phyloP scores from a whole-genome alignment of 345 rosid species.

The Murraya koenigii region DNA sequence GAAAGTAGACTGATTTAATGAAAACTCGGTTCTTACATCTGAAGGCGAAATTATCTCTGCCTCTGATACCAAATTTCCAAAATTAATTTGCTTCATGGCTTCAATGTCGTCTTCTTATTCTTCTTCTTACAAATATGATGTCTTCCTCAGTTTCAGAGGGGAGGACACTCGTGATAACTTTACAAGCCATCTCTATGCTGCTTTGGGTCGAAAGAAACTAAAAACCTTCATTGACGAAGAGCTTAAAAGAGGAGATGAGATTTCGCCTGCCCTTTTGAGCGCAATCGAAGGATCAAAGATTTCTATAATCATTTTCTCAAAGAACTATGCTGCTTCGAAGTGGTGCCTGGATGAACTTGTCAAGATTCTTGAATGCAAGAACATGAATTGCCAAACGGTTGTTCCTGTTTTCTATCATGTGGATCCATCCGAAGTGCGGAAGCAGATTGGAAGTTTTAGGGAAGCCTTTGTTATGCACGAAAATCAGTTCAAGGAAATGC shows the following conservation, averaged over 20 bases:
- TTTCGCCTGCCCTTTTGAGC: not conserved
- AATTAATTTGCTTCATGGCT: not conserved
- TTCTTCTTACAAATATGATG: not conserved
- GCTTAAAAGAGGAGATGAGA: not conserved
- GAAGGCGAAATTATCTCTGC: no score
- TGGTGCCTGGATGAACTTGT: not conserved
- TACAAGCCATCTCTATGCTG: not conserved
- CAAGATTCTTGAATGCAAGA: not conserved
- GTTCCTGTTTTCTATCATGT: not conserved
- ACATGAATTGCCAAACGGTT: not conserved
- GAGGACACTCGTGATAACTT: not conserved
- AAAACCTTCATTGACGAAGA: not conserved
- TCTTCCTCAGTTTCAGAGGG: not conserved
- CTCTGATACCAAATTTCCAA: not conserved
- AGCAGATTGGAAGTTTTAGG: not conserved
- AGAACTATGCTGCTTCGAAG: not conserved
- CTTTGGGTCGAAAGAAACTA: not conserved
- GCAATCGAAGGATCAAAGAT: conserved; percentile 2
- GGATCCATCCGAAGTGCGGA: conserved; percentile 1
- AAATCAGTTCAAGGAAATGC: not conserved
- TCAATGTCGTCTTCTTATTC: not conserved
- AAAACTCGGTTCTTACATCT: no score
- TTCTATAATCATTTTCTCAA: not conserved
- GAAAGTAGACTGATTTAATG: no score
- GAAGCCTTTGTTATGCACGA: not conserved